These are phyloP conservation scores for Torulaspora maleeae DNA, from an alignment of 805 yeast species.

Conservation along the genomic window DNA sequence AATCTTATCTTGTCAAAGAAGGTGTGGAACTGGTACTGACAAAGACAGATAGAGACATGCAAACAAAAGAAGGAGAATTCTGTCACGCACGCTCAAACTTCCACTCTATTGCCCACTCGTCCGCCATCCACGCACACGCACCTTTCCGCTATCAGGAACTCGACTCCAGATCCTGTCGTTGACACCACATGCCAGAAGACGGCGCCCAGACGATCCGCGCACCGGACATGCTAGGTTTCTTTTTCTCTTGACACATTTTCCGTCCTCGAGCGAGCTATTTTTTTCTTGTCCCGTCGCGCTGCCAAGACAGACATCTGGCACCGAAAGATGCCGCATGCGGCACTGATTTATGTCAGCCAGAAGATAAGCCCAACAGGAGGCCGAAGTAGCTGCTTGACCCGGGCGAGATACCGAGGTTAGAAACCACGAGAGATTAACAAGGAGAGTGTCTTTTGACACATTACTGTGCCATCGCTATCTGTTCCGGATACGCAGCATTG, in stretches of 20 bases:
- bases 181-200: background rate
- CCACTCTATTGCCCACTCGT: too few species aligned
- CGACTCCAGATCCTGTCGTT: background rate
- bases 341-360: background rate
- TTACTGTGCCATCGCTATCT: too few species aligned
- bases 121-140: background rate
- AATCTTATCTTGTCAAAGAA: background rate
- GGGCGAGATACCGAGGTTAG: too few species aligned
- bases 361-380: too few species aligned
- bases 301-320: background rate
- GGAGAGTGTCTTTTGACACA: too few species aligned
- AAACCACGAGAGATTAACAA: too few species aligned
- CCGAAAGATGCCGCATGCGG: background rate
- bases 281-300: background rate
- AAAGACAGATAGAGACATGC: background rate
- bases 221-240: background rate
- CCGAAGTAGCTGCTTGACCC: too few species aligned
- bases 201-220: background rate
- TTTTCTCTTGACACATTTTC: constrained; percentile 4
- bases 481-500: too few species aligned
- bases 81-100: too few species aligned
- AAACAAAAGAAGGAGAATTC: background rate
- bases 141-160: too few species aligned
- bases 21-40: background rate
- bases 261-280: constrained; percentile 1